Evolutionary conservation across 2,329 filamentous ascomycete genomes (phyloP).

Genomic region (Drechslerella coelobrocha): DNA sequence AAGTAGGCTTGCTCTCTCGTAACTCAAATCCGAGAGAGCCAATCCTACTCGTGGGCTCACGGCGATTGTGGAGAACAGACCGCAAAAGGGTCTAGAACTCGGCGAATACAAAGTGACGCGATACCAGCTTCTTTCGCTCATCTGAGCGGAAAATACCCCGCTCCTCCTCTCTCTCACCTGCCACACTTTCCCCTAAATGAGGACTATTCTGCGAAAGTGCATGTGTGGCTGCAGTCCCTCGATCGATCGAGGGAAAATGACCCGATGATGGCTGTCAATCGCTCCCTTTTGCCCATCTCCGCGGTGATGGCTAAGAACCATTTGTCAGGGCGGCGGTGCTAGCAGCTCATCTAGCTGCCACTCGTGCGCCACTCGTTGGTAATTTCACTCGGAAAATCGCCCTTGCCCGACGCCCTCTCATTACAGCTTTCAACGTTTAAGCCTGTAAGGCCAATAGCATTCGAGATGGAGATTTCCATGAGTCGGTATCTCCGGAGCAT

Average conservation of each 20-base stretch:
- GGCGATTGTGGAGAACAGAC: not conserved
- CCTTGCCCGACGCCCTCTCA: too few relatives aligned
- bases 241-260: conserved; percentile 16
- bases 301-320: not conserved
- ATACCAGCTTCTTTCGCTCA: too few relatives aligned
- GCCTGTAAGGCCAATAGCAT: not conserved
- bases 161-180: conserved; percentile 21
- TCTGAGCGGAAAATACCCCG: not conserved
- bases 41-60: not conserved
- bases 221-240: conserved; percentile 33
- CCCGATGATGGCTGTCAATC: conserved; percentile 4
- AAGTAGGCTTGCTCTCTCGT: too few relatives aligned
- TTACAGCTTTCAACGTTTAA: not conserved
- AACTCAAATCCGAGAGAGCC: not conserved
- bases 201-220: conserved; percentile 31
- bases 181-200: conserved; percentile 43
- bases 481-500: not conserved
- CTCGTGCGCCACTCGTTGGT: too few relatives aligned
- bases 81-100: conserved; percentile 47
- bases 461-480: not conserved
- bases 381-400: too few relatives aligned
- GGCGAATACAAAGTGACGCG: conserved; percentile 19
- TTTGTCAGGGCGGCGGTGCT: not conserved
- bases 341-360: not conserved
- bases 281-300: not conserved